Evolutionary conservation across 2,329 filamentous ascomycete species (phyloP), one percentile per base, ranked within the genome.

Genomic region (Hymenoscyphus repandus): DNA sequence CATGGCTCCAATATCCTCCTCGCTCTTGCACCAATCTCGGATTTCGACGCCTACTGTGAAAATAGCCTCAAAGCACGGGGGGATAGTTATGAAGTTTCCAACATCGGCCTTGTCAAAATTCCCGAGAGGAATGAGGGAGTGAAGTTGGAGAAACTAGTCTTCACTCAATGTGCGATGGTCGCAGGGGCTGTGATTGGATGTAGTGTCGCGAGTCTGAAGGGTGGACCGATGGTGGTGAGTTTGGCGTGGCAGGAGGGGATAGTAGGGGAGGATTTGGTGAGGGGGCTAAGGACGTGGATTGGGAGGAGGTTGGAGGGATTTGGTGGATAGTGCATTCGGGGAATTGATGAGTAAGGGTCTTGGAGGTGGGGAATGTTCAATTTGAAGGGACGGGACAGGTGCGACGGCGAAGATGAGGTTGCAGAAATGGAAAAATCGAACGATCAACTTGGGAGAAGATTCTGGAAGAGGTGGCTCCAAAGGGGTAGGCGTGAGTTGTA

Each of bases 61-160:
- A 6, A 9, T 6, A 12, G 20, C 32, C 22, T 31, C n/a, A 12
- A 12, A 10, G 11, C 2, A 2, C 9, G 12, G n/a, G 42, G 36
- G 9, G 41, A 41, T 3, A 53, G 54, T 6, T 63, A 61, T 22
- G 61, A 63, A 34, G n/a, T 62, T 6, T 61, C 57, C 1, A 63
- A 63, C 50, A 39, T 63, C 2, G 61, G 61, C 6, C 39, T 56
- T 30, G 46, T 60, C 0, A 41, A 52, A n/a, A 15, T 57, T n/a
- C 34, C 20, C 11, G 36, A 10, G 6, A 15, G n/a, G 4, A 10
- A 46, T 11, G 36, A 10, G 6, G n/a, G 17, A 6, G 45, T 59
- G 1, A 49, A 18, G 27, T 18, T 61, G 4, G 49, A 60, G 42
- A 58, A 51, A 20, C 22, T 61, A 2, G 18, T 52, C 1, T 62